Evolutionary conservation across 208 protist species (phyloP), one percentile per base, ranked within the genome.

Genomic region (Endotrypanum monterogeii): DNA sequence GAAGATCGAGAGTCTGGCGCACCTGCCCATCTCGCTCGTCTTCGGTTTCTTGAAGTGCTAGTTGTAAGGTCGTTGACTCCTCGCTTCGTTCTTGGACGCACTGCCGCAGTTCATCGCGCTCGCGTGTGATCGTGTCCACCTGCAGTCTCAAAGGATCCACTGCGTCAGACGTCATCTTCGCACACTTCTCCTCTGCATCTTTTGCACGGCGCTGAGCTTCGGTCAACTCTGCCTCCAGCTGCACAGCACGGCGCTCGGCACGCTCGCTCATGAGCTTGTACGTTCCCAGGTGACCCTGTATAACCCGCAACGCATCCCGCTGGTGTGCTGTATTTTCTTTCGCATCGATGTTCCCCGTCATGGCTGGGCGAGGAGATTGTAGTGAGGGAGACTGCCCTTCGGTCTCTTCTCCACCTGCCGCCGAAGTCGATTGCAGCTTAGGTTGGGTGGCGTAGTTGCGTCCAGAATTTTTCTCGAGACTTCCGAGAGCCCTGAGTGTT

Each of bases 151-250:
- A n/a, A n/a, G 55, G 12, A 8, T 55, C 63, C 1, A 52, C 30
- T 41, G 58, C 14, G 5, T 8, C 7, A 46, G 35, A 46, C 56
- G 56, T 32, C 23, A 39, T 61, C 28, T 30, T 32, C 56, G 9
- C 35, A 3, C 14, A 25, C 32, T 16, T 14, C 32, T 61, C 56
- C 35, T 61, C 56, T 61, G 30, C 30, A 35, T 14, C n/a, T 20
- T 61, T 30, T 14, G 56, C 56, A 30, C 56, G 56, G 56, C 28
- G 56, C 56, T 18, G 56, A 30, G 9, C 7, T 44, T 28, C 58
- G 20, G 58, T 37, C 48, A 78, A 28, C 65, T 81, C 67, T 16
- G 52, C 55, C 50, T 84, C 70, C 30, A 76, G 76, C 41, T 62
- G 51, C 62, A 56, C 48, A n/a, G 67, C 52, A 55, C 52, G 69